phyloP scores from a whole-genome alignment of 164 flowering plant genomes.

The Aristolochia contorta region DNA sequence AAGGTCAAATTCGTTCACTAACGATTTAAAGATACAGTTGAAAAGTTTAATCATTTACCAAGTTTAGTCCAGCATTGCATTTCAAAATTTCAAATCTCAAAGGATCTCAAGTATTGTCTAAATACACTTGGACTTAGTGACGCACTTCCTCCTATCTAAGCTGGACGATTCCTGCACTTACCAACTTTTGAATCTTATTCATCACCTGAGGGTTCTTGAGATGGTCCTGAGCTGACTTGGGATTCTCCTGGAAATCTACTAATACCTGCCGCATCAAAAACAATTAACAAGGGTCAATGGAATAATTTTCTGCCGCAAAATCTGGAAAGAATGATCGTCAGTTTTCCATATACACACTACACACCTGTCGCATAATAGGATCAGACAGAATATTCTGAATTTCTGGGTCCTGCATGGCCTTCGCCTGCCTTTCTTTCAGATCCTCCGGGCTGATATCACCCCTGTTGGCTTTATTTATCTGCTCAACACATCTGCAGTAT shows the following conservation, averaged over 20 bases:
- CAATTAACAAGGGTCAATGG: not conserved
- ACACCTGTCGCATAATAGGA: conserved; percentile 97
- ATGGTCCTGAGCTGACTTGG: conserved; percentile 85
- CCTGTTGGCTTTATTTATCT: conserved; percentile 83
- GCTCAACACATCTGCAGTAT: conserved; percentile 70
- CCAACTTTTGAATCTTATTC: conserved; percentile 87
- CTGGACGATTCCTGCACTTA: conserved; percentile 92
- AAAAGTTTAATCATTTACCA: no score
- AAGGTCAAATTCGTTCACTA: no score
- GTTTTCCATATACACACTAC: no score
- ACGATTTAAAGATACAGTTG: no score
- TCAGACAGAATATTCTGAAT: conserved; percentile 86
- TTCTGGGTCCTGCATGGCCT: conserved; percentile 98
- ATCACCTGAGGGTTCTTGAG: conserved; percentile 87
- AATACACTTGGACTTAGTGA: no score
- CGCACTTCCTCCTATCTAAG: conserved; percentile 21
- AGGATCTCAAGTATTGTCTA: no score
- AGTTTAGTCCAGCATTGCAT: no score
- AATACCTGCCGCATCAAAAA: conserved; percentile 42
- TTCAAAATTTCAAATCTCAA: no score
- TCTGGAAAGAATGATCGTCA: no score
- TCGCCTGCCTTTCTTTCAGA: conserved; percentile 94
- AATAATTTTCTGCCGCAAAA: not conserved
- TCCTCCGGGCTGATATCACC: conserved; percentile 91
- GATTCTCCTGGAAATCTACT: conserved; percentile 87